Base-by-base conservation (phyloP, 1,139 yeast genomes). In the Kluyveromyces marxianus region DNA sequence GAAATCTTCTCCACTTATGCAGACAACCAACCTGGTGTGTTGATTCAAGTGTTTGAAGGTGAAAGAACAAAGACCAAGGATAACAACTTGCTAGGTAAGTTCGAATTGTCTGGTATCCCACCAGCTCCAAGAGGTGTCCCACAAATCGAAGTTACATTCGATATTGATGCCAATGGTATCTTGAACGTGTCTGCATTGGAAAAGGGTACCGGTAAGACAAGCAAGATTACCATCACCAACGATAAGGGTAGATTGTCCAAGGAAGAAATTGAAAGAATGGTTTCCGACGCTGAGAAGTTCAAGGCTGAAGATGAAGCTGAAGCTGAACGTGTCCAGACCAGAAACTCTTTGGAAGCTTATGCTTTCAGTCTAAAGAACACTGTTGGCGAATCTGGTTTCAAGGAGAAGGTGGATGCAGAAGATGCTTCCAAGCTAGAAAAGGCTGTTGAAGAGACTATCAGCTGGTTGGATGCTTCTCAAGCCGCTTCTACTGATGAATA, bases 71-170 rank as follows among this genome's bases (percentile, higher is more conserved):
- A 86, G 76, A 88, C 95, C 54, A 87, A 87, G 75, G 97, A 90
- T 72, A 90, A 90, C 79, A 90, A 90, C 75, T 74, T 84, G 66
- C 79, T 90, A 61, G 97, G 97, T 71, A 90, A 90, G 75, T 90
- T 90, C 68, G 97, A 90, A 71, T 80, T 90, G 62, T 76, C 89
- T 52, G 96, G 96, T 68, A 90, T 90, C 58, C 97, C 97, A 65
- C 95, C 97, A 56, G 95, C 97, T 48, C 97, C 96, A 72, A 87
- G 96, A 75, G 97, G 97, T 74, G 92, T 83, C 55, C 97, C 97
- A 65, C 97, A 90, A 74, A 86, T 90, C 66, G 97, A 90, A 75
- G 96, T 90, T 58, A 88, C 96, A 51, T 90, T 90, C 66, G 95
- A 89, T 68, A 77, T 90, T 61, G 97, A 90, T 69, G 96, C 97